Conservation (phyloP, 148 eudicot genomes). For the Diospyros kaki region DNA sequence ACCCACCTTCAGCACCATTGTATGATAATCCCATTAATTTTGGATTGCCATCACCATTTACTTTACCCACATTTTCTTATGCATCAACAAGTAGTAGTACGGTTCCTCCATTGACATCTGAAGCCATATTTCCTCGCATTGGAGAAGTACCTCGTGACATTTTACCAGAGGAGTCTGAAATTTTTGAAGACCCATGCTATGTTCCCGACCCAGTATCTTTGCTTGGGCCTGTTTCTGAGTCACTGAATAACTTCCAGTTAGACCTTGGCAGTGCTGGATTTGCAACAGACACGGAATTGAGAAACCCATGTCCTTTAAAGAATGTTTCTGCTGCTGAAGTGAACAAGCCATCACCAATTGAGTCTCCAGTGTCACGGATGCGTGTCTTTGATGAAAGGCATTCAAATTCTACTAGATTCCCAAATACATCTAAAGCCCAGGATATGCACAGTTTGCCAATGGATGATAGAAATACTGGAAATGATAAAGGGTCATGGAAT, state of each 20-base stretch:
- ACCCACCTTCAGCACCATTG: slow-evolving; percentile 41
- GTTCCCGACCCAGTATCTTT: slow-evolving; percentile 88
- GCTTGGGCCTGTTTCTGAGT: slow-evolving; percentile 96
- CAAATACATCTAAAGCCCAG: slow-evolving; percentile 49
- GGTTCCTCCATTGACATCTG: slow-evolving; percentile 50
- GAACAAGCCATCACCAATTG: slow-evolving; percentile 80
- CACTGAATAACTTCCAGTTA: slow-evolving; percentile 81
- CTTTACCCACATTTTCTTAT: slow-evolving; percentile 53
- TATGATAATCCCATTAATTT: slow-evolving; percentile 81
- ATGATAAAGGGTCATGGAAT: slow-evolving; percentile 75
- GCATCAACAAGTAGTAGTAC: slow-evolving; percentile 40
- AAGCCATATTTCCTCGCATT: slow-evolving; percentile 47
- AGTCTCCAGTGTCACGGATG: slow-evolving; percentile 75
- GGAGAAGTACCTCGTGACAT: slow-evolving; percentile 45
- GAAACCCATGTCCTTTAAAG: slow-evolving; percentile 44
- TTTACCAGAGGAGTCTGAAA: slow-evolving; percentile 80
- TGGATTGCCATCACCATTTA: slow-evolving; percentile 72
- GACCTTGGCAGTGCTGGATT: slow-evolving; percentile 57
- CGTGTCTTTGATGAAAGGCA: slow-evolving; percentile 64
- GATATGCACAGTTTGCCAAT: slow-evolving; percentile 38
- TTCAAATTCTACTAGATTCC: slow-evolving; percentile 39
- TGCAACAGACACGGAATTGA: slow-evolving; percentile 45
- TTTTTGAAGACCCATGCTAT: slow-evolving; percentile 97
- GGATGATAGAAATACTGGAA: slow-evolving; percentile 33
- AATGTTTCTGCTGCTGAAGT: slow-evolving; percentile 47